Conservation (phyloP, 805 yeast species). For the Pichia exigua region DNA sequence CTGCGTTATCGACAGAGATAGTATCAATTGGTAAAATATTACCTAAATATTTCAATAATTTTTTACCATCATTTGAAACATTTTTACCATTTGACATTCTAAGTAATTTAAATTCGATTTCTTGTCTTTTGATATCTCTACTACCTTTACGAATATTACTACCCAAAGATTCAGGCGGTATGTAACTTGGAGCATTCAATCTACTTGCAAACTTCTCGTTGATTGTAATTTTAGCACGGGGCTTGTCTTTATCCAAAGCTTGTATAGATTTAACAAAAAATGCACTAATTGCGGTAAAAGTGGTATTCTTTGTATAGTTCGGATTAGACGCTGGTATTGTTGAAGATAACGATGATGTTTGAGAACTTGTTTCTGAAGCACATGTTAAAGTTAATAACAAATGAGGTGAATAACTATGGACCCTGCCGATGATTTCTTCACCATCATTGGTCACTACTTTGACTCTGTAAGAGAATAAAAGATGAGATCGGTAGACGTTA, state of each 20-base stretch:
- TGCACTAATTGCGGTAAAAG: slow-evolving; percentile 47
- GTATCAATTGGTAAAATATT: slow-evolving; percentile 27
- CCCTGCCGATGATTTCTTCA: slow-evolving; percentile 44
- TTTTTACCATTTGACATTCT: slow-evolving; percentile 17
- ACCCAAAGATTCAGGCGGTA: slow-evolving; percentile 15
- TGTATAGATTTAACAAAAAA: slow-evolving; percentile 48
- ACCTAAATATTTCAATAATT: slow-evolving; percentile 20
- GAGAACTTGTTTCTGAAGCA: slow-evolving; percentile 8
- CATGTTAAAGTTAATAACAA: slow-evolving; percentile 27
- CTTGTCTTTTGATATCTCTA: slow-evolving; percentile 15
- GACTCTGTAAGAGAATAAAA: slow-evolving; percentile 32
- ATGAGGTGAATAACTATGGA: slow-evolving; percentile 53
- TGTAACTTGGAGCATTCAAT: slow-evolving; percentile 16
- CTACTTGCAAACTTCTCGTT: slow-evolving; percentile 19
- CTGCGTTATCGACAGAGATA: slow-evolving; percentile 27
- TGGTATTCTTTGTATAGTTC: slow-evolving; percentile 1
- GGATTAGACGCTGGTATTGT: not conserved
- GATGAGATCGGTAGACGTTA: not conserved
- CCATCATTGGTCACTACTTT: slow-evolving; percentile 46
- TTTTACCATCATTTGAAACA: slow-evolving; percentile 23
- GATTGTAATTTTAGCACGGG: slow-evolving; percentile 13
- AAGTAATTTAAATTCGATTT: slow-evolving; percentile 19
- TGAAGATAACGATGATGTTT: slow-evolving; percentile 3
- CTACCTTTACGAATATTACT: slow-evolving; percentile 14
- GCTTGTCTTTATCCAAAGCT: slow-evolving; percentile 34